These are phyloP conservation scores for Microbotryomycetes sp. DNA, from an alignment of 1,284 basidiomycete species.

Conservation along the genomic window DNA sequence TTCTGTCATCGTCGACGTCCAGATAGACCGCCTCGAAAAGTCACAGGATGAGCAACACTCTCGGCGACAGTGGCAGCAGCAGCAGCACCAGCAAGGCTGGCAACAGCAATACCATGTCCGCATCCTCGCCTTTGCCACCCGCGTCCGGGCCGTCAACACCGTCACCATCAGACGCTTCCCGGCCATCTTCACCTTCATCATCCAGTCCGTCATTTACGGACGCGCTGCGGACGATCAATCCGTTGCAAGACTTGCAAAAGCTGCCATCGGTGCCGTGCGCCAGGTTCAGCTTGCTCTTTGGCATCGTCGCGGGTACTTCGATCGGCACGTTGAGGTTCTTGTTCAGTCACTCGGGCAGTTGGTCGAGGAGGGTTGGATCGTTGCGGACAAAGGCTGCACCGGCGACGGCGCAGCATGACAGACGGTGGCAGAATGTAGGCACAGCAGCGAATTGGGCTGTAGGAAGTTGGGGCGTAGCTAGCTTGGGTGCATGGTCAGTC, in stretches of 20 bases:
- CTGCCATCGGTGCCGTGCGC: conserved; percentile 29
- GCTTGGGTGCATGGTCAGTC: conserved; percentile 27
- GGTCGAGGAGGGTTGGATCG: conserved; percentile 2
- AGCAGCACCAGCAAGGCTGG: too few relatives aligned
- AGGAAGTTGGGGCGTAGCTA: conserved; percentile 25
- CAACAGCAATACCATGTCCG: too few relatives aligned
- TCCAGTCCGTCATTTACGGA: conserved; percentile 13
- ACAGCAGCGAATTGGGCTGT: conserved; percentile 31
- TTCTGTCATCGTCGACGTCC: too few relatives aligned
- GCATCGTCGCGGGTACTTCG: conserved; percentile 26
- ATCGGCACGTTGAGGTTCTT: conserved; percentile 26
- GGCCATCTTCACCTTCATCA: not conserved
- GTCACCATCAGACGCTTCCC: not conserved
- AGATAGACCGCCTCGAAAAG: too few relatives aligned
- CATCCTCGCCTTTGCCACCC: too few relatives aligned
- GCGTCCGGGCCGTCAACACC: not conserved
- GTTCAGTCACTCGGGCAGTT: conserved; percentile 5
- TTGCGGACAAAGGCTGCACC: not conserved
- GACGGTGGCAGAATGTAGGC: conserved; percentile 2
- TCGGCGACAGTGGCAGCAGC: too few relatives aligned
- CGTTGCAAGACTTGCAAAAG: conserved; percentile 21
- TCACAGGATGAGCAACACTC: too few relatives aligned
- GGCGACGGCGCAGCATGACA: not conserved
- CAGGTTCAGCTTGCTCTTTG: conserved; percentile 22
- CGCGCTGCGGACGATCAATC: conserved; percentile 23